Evolutionary conservation across 139 green algal species (phyloP).

Genomic region (Coelastrella sp.): DNA sequence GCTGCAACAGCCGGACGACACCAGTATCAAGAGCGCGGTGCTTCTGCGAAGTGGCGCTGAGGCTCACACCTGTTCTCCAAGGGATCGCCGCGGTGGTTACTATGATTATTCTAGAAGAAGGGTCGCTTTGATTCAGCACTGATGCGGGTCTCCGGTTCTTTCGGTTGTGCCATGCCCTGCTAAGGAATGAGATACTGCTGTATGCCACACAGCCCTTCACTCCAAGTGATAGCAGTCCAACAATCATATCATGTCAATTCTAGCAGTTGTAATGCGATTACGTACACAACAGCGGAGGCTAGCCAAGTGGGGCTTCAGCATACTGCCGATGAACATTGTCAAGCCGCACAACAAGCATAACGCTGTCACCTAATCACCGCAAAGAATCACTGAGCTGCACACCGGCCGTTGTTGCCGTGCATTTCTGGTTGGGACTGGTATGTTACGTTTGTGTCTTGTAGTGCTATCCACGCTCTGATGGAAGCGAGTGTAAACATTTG

Average conservation of each 20-base stretch:
- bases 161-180: neutral
- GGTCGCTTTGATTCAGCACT: neutral
- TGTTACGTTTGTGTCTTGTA: too few relatives aligned
- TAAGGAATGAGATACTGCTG: neutral
- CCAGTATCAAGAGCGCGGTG: neutral
- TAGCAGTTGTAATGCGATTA: too few relatives aligned
- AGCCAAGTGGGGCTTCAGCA: neutral
- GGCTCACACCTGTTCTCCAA: conserved; percentile 21
- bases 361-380: too few relatives aligned
- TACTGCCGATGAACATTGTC: too few relatives aligned
- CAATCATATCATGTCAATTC: too few relatives aligned
- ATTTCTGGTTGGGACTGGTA: too few relatives aligned
- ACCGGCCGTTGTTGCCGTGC: too few relatives aligned
- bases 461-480: too few relatives aligned
- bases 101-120: neutral
- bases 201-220: conserved; percentile 19
- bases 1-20: neutral
- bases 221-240: neutral
- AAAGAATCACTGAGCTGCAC: too few relatives aligned
- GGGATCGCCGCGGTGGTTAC: conserved; percentile 25
- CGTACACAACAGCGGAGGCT: too few relatives aligned
- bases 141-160: neutral
- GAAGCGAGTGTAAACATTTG: too few relatives aligned
- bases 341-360: too few relatives aligned
- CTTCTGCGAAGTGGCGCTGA: neutral